Evolutionary conservation across 495 filamentous ascomycete genomes (phyloP).

Genomic region (Hypoxylon cercidicola): DNA sequence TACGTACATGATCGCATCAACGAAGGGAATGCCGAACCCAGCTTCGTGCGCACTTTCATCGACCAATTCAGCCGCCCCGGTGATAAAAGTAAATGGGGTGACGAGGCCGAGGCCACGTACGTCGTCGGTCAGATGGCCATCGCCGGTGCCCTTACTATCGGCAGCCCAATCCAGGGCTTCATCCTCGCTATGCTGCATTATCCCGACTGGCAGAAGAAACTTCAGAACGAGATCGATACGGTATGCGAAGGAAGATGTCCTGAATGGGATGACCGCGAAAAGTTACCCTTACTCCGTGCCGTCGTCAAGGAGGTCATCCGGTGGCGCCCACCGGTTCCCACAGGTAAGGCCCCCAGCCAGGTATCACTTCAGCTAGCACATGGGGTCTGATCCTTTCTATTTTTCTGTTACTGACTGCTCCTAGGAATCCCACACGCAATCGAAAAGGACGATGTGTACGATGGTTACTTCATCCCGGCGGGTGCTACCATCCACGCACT

Average conservation of each 20-base stretch:
- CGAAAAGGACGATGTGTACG: slow-evolving; percentile 64
- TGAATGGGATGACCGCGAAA: slow-evolving; percentile 58
- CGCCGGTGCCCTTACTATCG: slow-evolving; percentile 59
- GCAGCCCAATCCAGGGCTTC: slow-evolving; percentile 65
- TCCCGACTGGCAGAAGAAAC: slow-evolving; percentile 62
- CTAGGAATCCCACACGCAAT: slow-evolving; percentile 64
- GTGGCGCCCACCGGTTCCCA: slow-evolving; percentile 67
- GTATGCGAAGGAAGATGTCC: slow-evolving; percentile 60
- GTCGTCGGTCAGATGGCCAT: slow-evolving; percentile 62
- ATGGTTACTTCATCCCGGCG: slow-evolving; percentile 65
- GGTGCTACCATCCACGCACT: slow-evolving; percentile 68
- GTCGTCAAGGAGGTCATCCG: slow-evolving; percentile 70
- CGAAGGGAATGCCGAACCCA: slow-evolving; percentile 44
- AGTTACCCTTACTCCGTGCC: slow-evolving; percentile 62
- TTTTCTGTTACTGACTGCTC: slow-evolving; percentile 7
- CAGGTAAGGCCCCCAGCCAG: slow-evolving; percentile 46
- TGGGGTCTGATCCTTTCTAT: neutral
- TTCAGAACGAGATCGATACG: slow-evolving; percentile 66
- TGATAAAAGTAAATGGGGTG: slow-evolving; percentile 33
- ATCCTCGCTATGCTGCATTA: slow-evolving; percentile 69
- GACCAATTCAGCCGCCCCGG: slow-evolving; percentile 36
- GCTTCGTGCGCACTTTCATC: slow-evolving; percentile 59
- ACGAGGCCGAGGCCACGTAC: slow-evolving; percentile 51
- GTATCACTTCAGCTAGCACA: neutral
- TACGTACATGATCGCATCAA: slow-evolving; percentile 50